A percentile compares a stretch with the other conserved stretches of the same genome.
phyloP scores from a whole-genome alignment of 2,329 filamentous ascomycete genomes.

The Exserohilum turcica region DNA sequence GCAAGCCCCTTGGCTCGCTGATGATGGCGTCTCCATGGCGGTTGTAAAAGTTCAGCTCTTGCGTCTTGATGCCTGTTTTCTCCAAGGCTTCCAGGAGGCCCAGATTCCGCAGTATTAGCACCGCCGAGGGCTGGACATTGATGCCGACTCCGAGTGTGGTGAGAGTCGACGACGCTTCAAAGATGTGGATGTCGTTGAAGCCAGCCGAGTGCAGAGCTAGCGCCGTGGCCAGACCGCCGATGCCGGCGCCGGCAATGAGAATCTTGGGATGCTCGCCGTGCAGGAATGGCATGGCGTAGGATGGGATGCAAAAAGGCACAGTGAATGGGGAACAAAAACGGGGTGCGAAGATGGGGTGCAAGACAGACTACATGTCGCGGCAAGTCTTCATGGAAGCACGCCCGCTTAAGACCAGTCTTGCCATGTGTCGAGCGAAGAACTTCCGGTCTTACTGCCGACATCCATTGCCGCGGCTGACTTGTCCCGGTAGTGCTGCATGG shows the following conservation, averaged over 20 bases:
- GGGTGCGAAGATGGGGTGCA: not conserved
- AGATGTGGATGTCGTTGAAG: constrained; percentile 52
- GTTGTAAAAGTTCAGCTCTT: constrained; percentile 55
- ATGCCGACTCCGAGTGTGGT: constrained; percentile 55
- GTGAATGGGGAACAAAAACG: not conserved
- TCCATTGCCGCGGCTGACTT: constrained; percentile 10
- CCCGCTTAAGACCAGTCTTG: not conserved
- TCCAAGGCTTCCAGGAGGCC: constrained; percentile 50
- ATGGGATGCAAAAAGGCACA: not conserved
- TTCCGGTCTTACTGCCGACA: constrained; percentile 8
- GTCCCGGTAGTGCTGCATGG: not conserved
- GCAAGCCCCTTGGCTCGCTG: constrained; percentile 49
- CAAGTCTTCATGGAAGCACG: not conserved
- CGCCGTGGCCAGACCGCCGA: constrained; percentile 74
- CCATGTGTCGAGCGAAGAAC: not conserved
- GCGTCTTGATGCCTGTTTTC: constrained; percentile 49
- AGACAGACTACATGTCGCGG: too few species aligned
- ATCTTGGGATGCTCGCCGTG: constrained; percentile 33
- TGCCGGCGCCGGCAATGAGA: constrained; percentile 58
- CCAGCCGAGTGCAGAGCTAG: constrained; percentile 75
- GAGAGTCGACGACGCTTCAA: constrained; percentile 50
- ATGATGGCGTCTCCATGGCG: constrained; percentile 52
- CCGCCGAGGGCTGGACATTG: constrained; percentile 55
- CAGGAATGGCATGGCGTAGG: constrained; percentile 20
- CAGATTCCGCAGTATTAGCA: constrained; percentile 52